Base-by-base conservation (phyloP, 306 rosid species). In the Sicyos baderoa region DNA sequence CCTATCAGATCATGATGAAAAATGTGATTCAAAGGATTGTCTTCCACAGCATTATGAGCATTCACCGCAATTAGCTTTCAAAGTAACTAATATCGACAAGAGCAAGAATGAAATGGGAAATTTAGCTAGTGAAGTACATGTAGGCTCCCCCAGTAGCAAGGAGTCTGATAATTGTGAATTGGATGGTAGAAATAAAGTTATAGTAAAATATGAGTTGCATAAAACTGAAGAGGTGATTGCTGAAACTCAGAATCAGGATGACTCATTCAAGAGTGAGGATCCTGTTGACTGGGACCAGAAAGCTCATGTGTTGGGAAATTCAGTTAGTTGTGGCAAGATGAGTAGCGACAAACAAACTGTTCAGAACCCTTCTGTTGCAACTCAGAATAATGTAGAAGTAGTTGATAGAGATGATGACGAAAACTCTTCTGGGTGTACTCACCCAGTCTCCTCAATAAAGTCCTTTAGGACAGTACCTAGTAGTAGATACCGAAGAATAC, bases 371-470 rank as follows among this genome's bases (percentile, higher is more conserved):
- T 74, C 81, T 83, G 84, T 86, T 50, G 76, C 73, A 42, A 70
- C 77, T 69, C 80, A 83, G 61, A 86, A 83, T 75, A 82, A 85
- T 85, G 79, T 78, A 80, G 79, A 83, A 62, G 68, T 91, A 89
- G 86, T 80, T 84, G 78, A 86, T 91, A 91, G 95, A 87, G 97
- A 91, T 87, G 96, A 91, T 81, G 96, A 91, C 85, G 95, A 91
- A 85, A 89, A 89, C 67, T 82, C 82, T 78, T 89, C 85, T 27
- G 86, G 86, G 87, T 86, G 91, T 70, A 79, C 81, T 82, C 85
- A 85, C 86, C 87, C 90, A 62, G 70, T 78, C 68, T 70, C 75
- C 44, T 57, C 79, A 76, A 80, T 74, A 65, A 89, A 79, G 87
- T 66, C 86, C 72, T 75, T 72, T 66, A 84, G 87, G 84, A 64